Evolutionary conservation across 805 yeast genomes (phyloP), one percentile per base, ranked within the genome.

Genomic region (Yamadazyma akitaensis): DNA sequence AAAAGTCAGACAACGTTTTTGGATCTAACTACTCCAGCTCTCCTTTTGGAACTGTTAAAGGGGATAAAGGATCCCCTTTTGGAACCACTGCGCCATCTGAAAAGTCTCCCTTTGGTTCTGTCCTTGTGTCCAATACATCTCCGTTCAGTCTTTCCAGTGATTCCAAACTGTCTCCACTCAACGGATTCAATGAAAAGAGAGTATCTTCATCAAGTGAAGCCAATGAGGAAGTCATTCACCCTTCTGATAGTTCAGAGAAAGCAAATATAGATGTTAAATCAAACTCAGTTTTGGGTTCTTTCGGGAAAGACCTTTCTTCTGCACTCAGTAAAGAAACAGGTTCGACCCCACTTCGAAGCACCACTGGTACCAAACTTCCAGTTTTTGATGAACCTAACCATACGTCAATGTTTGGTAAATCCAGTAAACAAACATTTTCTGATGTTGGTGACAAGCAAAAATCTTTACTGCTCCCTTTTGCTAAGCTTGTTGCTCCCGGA

Each of bases 311-410:
- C 12, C n/a, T 28, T 28, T 28, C 32, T 5, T 12, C 32, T 28
- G 32, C 32, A 12, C 32, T 28, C 9, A 13, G 5, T 11, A 13
- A 28, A 28, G 32, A 13, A 5, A 4, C 10, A 28, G 5, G 10
- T 12, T 28, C 32, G 9, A 13, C 32, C 32, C n/a, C 32, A 3
- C 9, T 28, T 28, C 24, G 7, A 7, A 21, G 24, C 7, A 28
- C 32, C 32, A 5, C 32, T 4, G 37, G 19, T 4, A 10, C 19
- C 5, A 55, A 48, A n/a, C 34, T 41, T 32, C 19, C 61, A 30
- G 57, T 60, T 50, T 45, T 60, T 56, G 44, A 55, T 47, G 25
- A 54, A 28, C n/a, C 5, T 13, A 28, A 28, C n/a, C 3, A 11
- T 11, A 3, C n/a, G 5, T 28, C 32, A 3, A 13, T 28, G 9